Conservation (phyloP, 148 eudicot species). For the Rhododendron kiyosumense region DNA sequence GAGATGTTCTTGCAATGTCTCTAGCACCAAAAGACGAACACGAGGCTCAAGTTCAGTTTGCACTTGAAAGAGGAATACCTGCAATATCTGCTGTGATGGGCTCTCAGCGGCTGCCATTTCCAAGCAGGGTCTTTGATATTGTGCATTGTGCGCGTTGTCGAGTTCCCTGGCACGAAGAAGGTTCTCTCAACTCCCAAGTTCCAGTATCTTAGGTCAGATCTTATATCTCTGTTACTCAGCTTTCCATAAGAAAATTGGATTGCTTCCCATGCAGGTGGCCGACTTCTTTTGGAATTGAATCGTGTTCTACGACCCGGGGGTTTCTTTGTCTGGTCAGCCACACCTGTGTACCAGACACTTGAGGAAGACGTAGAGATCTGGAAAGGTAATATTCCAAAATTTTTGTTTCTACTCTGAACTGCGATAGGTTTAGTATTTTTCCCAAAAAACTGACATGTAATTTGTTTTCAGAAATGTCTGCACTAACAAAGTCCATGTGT, state of each 20-base stretch:
- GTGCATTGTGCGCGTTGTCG: slow-evolving; percentile 82
- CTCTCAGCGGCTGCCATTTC: slow-evolving; percentile 57
- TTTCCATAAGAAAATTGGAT: not conserved
- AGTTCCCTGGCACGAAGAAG: slow-evolving; percentile 81
- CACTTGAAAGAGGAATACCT: slow-evolving; percentile 80
- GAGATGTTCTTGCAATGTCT: slow-evolving; percentile 66
- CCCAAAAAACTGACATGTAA: not conserved
- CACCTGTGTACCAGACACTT: slow-evolving; percentile 61
- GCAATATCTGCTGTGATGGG: slow-evolving; percentile 80
- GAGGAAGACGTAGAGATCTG: slow-evolving; percentile 52
- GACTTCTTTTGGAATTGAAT: slow-evolving; percentile 66
- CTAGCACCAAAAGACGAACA: slow-evolving; percentile 83
- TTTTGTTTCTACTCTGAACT: not conserved
- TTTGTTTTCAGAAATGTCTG: slow-evolving; percentile 43
- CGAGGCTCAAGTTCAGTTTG: slow-evolving; percentile 80
- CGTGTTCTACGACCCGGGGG: slow-evolving; percentile 77
- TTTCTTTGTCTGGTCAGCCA: slow-evolving; percentile 80
- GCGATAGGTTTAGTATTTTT: not conserved
- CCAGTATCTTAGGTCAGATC: not conserved
- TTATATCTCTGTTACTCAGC: not conserved
- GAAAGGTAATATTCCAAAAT: slow-evolving; percentile 34
- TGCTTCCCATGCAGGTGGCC: slow-evolving; percentile 43
- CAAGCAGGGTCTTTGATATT: slow-evolving; percentile 57
- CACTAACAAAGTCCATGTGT: slow-evolving; percentile 60
- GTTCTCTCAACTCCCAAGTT: slow-evolving; percentile 17